Conservation (phyloP, 1,284 basidiomycete genomes). For the Fomitopsis schrenkii region DNA sequence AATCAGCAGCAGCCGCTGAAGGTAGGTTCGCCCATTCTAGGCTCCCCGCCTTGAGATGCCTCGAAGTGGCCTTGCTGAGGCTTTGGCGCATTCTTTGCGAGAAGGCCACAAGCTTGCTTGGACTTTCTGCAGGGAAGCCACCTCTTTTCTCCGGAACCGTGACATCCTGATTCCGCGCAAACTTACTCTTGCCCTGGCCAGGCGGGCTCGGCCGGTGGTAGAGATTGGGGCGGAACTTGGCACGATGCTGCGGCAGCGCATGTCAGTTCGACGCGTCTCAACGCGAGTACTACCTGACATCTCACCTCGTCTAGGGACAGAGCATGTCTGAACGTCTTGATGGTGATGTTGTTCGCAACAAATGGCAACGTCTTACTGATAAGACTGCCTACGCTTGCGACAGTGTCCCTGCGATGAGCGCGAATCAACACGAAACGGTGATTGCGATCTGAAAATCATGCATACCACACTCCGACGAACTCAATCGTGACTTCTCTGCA, state of each 20-base stretch:
- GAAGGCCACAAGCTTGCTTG: background rate
- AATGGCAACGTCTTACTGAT: constrained; percentile 37
- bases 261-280: background rate
- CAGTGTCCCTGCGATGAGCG: constrained; percentile 30
- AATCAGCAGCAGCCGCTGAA: background rate
- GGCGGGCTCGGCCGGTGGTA: constrained; percentile 22
- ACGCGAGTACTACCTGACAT: background rate
- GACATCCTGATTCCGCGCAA: background rate
- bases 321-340: constrained; percentile 41
- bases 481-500: constrained; percentile 46
- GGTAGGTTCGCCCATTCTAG: constrained; percentile 1
- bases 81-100: background rate
- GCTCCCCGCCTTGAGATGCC: background rate
- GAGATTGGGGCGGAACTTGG: constrained; percentile 34
- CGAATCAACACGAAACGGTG: background rate
- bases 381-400: constrained; percentile 36
- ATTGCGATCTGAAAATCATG: background rate
- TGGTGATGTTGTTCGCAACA: constrained; percentile 32
- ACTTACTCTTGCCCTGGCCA: constrained; percentile 1
- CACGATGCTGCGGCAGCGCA: constrained; percentile 25
- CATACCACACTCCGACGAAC: constrained; percentile 39
- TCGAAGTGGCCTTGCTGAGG: constrained; percentile 1
- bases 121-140: background rate
- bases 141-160: background rate
- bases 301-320: constrained; percentile 39